Base-by-base conservation (phyloP, 257 asterid species). In the Solanum pinnatisectum region DNA sequence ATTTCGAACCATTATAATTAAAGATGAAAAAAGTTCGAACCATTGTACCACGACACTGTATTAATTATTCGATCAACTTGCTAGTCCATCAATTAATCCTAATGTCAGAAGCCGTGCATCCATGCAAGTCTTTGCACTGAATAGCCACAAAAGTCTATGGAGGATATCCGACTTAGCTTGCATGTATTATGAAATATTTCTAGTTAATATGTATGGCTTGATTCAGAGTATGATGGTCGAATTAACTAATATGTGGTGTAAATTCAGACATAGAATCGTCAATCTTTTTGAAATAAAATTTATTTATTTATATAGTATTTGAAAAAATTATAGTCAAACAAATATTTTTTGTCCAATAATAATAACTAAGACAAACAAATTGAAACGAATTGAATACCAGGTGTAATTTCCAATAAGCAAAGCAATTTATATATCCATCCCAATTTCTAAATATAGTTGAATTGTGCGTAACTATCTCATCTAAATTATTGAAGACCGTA, bases 401-500 rank as follows among this genome's bases (percentile, higher is more conserved):
- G 0, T 23, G 15, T 10, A 23, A n/a, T n/a, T 63, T 4, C 32
- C 0, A 22, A 63, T 10, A 10, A 23, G 15, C 71, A 63, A 63
- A 63, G 32, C 15, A 63, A 23, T 44, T 4, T 63, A 1, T 18
- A 18, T 56, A 18, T 56, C n/a, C n/a, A 56, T 56, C 20, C n/a
- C 11, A 6, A 56, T 56, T 56, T 18, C 1, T 56, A 56, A 56
- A 56, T 56, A 56, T 56, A 56, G n/a, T 6, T 56, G 59, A 46
- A 46, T 44, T 44, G 20, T 46, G 59, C 20, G 59, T 46, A 46
- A 46, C 59, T 14, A 46, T 46, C 59, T 46, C 59, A 46, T 46
- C 8, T 46, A 46, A 14, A 46, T 14, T 46, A 13, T 46, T 46
- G 8, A 46, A 14, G 0, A 46, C 3, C 8, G 0, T 20, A 13